Evolutionary conservation across 2,329 filamentous ascomycete species (phyloP).

Genomic region (Alternaria longipes): DNA sequence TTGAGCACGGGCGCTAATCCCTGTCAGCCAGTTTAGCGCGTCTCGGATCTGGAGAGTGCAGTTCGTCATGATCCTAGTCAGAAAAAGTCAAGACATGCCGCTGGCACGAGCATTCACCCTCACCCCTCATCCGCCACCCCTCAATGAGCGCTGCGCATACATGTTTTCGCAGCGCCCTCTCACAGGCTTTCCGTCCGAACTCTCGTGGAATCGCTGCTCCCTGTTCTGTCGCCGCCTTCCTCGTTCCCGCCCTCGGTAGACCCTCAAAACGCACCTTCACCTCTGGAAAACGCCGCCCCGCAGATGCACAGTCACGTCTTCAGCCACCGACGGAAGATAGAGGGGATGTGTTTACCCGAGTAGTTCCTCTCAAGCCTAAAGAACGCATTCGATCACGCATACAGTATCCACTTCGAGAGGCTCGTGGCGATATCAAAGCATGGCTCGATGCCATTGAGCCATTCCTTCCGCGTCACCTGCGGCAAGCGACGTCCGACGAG

Average conservation of each 20-base stretch:
- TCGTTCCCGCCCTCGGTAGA: conserved; percentile 43
- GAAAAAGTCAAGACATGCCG: conserved; percentile 36
- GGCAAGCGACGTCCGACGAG: conserved; percentile 16
- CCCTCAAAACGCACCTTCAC: conserved; percentile 40
- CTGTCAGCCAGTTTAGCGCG: conserved; percentile 19
- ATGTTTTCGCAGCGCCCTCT: conserved; percentile 49
- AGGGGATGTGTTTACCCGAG: background rate
- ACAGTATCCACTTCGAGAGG: conserved; percentile 30
- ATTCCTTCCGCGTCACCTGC: conserved; percentile 49
- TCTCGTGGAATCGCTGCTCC: conserved; percentile 27
- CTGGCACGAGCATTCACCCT: conserved; percentile 27
- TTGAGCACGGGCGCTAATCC: conserved; percentile 14
- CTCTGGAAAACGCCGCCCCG: conserved; percentile 27
- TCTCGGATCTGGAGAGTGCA: conserved; percentile 20
- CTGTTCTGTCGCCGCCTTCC: conserved; percentile 45
- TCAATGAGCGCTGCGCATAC: conserved; percentile 52
- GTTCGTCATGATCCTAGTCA: conserved; percentile 35
- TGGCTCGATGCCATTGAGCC: conserved; percentile 50
- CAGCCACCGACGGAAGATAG: conserved; percentile 5
- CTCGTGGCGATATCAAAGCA: conserved; percentile 37
- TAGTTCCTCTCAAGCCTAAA: conserved; percentile 21
- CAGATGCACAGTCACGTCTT: conserved; percentile 7
- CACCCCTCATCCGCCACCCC: conserved; percentile 23
- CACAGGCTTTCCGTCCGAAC: conserved; percentile 47
- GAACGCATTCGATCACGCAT: conserved; percentile 26